A percentile compares a stretch with the other conserved stretches of the same genome.
phyloP scores from a whole-genome alignment of 163 green algal genomes.

The Scenedesmus sp. region DNA sequence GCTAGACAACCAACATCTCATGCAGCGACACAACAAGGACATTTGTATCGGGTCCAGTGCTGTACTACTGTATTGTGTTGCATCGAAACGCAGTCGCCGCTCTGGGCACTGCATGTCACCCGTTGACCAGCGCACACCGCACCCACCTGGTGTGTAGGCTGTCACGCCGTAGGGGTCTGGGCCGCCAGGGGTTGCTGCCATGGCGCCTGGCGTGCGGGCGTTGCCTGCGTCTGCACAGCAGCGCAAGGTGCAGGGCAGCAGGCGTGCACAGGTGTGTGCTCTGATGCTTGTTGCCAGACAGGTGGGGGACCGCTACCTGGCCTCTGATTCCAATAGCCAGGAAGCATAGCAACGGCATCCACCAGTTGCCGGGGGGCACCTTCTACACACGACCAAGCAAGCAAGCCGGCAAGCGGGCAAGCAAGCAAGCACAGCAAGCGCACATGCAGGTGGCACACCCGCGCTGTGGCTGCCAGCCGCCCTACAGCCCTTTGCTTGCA shows the following conservation, averaged over 20 bases:
- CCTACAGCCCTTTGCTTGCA: background rate
- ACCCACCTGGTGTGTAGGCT: constrained; percentile 34
- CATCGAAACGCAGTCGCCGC: no score
- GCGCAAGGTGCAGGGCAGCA: background rate
- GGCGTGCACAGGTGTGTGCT: no score
- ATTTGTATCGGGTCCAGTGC: no score
- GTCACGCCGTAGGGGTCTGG: background rate
- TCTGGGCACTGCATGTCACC: background rate
- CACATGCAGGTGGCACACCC: background rate
- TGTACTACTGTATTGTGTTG: no score
- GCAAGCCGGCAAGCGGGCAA: no score
- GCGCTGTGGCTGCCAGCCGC: background rate
- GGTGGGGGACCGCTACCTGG: background rate
- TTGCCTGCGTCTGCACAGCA: constrained; percentile 27
- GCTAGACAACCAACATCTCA: no score
- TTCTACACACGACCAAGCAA: no score
- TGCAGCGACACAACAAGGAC: no score
- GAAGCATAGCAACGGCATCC: no score
- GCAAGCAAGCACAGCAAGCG: background rate
- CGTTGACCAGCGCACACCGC: background rate
- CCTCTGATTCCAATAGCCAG: no score
- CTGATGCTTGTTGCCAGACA: background rate
- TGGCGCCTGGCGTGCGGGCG: constrained; percentile 27
- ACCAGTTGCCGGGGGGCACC: no score
- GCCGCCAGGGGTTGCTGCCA: constrained; percentile 36